Evolutionary conservation across 2,329 filamentous ascomycete species (phyloP).

Genomic region (Cordyceps fumosorosea): DNA sequence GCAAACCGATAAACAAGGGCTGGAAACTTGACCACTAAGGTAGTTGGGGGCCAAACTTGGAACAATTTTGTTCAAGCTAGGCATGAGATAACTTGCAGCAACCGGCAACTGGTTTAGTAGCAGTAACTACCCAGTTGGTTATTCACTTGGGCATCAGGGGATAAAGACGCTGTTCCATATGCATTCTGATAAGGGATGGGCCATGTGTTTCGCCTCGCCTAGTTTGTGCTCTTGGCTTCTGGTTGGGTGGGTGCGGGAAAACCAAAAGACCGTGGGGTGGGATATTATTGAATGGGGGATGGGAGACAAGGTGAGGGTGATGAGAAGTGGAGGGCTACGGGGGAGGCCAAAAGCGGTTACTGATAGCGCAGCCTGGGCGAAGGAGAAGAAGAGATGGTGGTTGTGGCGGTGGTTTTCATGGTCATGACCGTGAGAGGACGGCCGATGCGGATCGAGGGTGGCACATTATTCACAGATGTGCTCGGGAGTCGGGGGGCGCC

Average conservation of each 20-base stretch:
- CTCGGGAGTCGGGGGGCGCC: not conserved
- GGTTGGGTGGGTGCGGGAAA: not conserved
- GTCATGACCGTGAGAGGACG: not conserved
- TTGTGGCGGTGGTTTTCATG: not conserved
- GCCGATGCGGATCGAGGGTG: conserved; percentile 5
- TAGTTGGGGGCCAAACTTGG: conserved; percentile 1
- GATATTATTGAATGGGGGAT: not conserved
- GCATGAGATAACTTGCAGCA: not conserved
- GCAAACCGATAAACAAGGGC: not conserved
- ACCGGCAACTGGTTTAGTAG: no score
- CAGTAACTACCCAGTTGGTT: no score
- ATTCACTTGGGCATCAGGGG: no score
- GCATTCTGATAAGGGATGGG: not conserved
- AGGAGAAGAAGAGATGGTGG: not conserved
- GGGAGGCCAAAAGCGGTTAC: not conserved
- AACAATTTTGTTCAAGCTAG: not conserved
- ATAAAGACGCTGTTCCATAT: not conserved
- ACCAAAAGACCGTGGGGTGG: not conserved
- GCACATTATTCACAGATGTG: not conserved
- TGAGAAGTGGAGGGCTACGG: not conserved
- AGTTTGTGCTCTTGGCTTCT: not conserved
- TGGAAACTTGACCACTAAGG: not conserved
- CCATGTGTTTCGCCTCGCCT: not conserved
- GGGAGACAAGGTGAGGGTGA: not conserved
- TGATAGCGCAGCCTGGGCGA: not conserved